A percentile compares a stretch with the other conserved stretches of the same genome.
phyloP scores from a whole-genome alignment of 2,329 filamentous ascomycete genomes.

The Ceratocystiopsis minuta region DNA sequence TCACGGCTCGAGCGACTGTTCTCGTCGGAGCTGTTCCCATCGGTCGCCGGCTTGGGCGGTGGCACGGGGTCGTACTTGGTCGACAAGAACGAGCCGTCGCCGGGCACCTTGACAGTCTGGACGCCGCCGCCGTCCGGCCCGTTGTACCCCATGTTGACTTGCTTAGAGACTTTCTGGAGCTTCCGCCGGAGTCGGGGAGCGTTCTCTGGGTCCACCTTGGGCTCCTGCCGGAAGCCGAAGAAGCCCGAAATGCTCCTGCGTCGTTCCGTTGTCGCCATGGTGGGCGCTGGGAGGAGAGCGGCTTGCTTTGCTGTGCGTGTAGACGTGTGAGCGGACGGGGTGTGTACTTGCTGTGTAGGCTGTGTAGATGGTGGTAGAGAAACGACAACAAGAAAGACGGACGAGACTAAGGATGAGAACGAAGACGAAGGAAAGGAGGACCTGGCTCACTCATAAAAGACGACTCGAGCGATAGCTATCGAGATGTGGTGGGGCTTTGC shows the following conservation, averaged over 20 bases:
- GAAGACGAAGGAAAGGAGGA: too few species aligned
- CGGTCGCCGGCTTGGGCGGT: not conserved
- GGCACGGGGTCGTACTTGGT: slow-evolving; percentile 4
- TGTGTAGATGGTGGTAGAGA: too few species aligned
- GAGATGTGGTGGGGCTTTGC: too few species aligned
- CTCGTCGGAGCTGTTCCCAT: not conserved
- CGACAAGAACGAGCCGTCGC: slow-evolving; percentile 3
- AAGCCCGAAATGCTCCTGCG: slow-evolving; percentile 9
- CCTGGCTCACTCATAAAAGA: too few species aligned
- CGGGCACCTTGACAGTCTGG: slow-evolving; percentile 4
- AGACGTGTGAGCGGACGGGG: too few species aligned
- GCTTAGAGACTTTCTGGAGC: slow-evolving; percentile 16
- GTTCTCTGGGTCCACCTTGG: slow-evolving; percentile 6
- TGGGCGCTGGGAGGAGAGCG: not conserved
- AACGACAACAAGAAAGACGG: too few species aligned
- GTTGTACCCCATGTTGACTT: slow-evolving; percentile 2
- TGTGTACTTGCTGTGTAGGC: too few species aligned
- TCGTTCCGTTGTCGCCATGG: slow-evolving; percentile 7
- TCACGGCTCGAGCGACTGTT: slow-evolving; percentile 4
- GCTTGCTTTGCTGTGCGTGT: too few species aligned
- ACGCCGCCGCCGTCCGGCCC: not conserved
- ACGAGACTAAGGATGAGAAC: too few species aligned
- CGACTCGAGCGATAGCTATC: too few species aligned
- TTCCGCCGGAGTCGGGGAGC: slow-evolving; percentile 14
- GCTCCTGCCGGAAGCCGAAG: slow-evolving; percentile 5